These are phyloP conservation scores for Suillus clintonianus DNA, from an alignment of 768 basidiomycete genomes.

Conservation along the genomic window DNA sequence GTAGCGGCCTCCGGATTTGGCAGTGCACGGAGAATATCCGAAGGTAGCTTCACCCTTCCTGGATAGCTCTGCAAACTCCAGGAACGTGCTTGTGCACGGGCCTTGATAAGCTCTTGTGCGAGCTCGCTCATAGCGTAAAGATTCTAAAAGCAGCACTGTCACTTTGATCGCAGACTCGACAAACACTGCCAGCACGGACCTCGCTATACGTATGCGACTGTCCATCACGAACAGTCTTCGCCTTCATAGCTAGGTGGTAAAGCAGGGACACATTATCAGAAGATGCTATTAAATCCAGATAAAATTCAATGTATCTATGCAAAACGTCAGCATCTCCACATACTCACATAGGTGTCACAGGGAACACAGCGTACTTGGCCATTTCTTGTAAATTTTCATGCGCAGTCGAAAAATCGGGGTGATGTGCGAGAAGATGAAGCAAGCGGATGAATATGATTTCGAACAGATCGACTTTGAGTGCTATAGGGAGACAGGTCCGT, in stretches of 20 bases:
- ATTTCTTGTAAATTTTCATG: slow-evolving; percentile 75
- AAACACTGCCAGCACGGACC: slow-evolving; percentile 42
- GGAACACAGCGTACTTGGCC: slow-evolving; percentile 61
- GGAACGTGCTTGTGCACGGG: slow-evolving; percentile 55
- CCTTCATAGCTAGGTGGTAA: slow-evolving; percentile 76
- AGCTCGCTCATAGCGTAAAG: slow-evolving; percentile 87
- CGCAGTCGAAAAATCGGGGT: slow-evolving; percentile 82
- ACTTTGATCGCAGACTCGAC: not conserved
- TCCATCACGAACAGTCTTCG: slow-evolving; percentile 86
- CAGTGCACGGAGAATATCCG: slow-evolving; percentile 77
- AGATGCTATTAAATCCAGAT: slow-evolving; percentile 73
- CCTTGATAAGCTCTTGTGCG: slow-evolving; percentile 83
- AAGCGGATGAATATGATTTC: slow-evolving; percentile 86
- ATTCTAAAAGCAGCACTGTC: slow-evolving; percentile 50
- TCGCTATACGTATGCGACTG: slow-evolving; percentile 69
- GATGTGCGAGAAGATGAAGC: slow-evolving; percentile 87
- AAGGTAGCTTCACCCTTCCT: slow-evolving; percentile 75
- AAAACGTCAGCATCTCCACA: not conserved
- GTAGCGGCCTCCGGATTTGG: slow-evolving; percentile 65
- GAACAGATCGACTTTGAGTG: slow-evolving; percentile 60
- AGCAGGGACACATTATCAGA: slow-evolving; percentile 85
- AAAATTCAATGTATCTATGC: slow-evolving; percentile 84
- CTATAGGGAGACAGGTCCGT: slow-evolving; percentile 31
- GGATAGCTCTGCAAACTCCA: slow-evolving; percentile 85
- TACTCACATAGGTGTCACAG: not conserved